phyloP scores from a whole-genome alignment of 257 asterid genomes.

The Solanum infundibuliforme region DNA sequence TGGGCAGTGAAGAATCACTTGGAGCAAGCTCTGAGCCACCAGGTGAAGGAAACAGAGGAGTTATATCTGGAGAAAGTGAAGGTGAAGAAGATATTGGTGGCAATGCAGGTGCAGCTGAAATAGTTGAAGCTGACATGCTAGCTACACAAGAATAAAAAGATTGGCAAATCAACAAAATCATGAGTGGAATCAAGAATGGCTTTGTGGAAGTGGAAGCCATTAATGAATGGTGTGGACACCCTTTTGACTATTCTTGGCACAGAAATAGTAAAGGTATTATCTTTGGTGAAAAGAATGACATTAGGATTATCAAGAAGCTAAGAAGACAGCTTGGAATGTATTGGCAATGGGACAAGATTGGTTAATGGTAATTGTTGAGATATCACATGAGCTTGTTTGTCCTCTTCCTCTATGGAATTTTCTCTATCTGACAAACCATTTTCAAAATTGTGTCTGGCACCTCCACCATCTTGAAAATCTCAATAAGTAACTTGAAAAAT shows the following conservation, averaged over 20 bases:
- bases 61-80: constrained; percentile 64
- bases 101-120: constrained; percentile 80
- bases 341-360: constrained; percentile 48
- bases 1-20: constrained; percentile 48
- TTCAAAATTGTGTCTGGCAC: background rate
- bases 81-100: constrained; percentile 35
- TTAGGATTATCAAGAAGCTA: background rate
- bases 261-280: constrained; percentile 4
- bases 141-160: constrained; percentile 4
- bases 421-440: constrained; percentile 11
- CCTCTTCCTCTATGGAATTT: constrained; percentile 45
- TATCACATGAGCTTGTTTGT: constrained; percentile 46
- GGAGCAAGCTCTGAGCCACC: constrained; percentile 70
- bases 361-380: constrained; percentile 19
- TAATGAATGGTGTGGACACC: constrained; percentile 12
- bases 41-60: constrained; percentile 72
- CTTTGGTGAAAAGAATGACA: background rate
- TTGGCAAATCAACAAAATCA: constrained; percentile 19
- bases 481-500: background rate
- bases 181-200: constrained; percentile 7
- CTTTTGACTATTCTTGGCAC: background rate
- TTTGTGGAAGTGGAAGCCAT: constrained; percentile 30
- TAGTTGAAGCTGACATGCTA: constrained; percentile 42
- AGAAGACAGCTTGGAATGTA: constrained; percentile 33
- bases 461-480: background rate